Conservation (phyloP, 192 early-diverging fungal species). For the Radiomyces spectabilis region DNA sequence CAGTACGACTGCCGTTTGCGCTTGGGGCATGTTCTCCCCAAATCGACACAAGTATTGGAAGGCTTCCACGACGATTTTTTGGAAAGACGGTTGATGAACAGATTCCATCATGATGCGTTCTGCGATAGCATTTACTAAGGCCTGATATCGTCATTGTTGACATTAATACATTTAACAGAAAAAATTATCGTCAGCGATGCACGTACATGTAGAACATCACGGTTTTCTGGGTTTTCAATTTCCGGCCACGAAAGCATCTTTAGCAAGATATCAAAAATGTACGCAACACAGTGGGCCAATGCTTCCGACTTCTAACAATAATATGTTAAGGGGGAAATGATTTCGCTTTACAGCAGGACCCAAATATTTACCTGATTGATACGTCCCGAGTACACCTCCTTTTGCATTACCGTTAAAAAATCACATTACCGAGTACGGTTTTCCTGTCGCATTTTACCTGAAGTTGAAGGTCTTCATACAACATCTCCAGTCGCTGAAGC, state of each 20-base stretch:
- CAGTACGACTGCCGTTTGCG: constrained; percentile 29
- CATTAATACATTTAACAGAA: not conserved
- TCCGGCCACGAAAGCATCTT: constrained; percentile 32
- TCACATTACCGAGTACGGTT: too few species aligned
- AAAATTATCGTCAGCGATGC: not conserved
- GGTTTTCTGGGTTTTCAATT: constrained; percentile 20
- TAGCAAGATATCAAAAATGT: constrained; percentile 19
- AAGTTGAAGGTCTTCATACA: not conserved
- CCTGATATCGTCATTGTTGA: not conserved
- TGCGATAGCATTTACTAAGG: constrained; percentile 1
- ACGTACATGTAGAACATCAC: constrained; percentile 17
- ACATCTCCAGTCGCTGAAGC: constrained; percentile 5
- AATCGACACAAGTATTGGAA: constrained; percentile 30
- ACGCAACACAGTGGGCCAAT: constrained; percentile 4
- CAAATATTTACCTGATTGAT: not conserved
- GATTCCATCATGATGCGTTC: not conserved
- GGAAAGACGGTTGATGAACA: too few species aligned
- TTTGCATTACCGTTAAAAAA: too few species aligned
- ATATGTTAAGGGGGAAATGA: too few species aligned
- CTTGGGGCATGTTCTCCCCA: constrained; percentile 29
- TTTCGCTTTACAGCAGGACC: too few species aligned
- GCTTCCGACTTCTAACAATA: constrained; percentile 6
- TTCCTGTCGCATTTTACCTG: too few species aligned
- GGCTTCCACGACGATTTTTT: constrained; percentile 10
- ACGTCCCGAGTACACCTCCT: not conserved